Conservation (phyloP, 179 eudicot genomes). For the Heliamphora pulchella region DNA sequence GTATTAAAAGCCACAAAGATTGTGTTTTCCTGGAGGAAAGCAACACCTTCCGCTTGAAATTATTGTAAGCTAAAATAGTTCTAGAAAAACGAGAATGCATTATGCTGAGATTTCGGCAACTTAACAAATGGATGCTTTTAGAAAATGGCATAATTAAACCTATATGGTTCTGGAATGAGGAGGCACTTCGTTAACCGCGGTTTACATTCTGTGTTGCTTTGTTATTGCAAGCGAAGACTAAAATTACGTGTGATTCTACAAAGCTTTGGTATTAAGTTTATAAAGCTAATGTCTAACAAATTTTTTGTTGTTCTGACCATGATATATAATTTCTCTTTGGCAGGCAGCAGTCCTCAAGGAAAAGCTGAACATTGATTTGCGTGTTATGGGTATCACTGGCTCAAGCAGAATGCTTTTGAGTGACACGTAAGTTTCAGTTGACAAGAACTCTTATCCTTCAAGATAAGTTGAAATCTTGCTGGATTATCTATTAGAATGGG, state of each 20-base stretch:
- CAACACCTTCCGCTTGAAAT: no score
- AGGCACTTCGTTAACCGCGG: not conserved
- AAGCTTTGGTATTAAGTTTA: not conserved
- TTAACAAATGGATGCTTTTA: not conserved
- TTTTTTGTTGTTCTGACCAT: not conserved
- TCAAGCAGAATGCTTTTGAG: slow-evolving; percentile 81
- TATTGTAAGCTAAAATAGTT: not conserved
- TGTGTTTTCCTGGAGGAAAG: no score
- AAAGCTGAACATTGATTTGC: slow-evolving; percentile 84
- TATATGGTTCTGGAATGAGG: not conserved
- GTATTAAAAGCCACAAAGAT: no score
- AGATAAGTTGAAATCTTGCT: not conserved
- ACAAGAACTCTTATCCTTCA: not conserved
- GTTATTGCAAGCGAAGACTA: not conserved
- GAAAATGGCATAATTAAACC: not conserved
- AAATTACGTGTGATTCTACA: not conserved
- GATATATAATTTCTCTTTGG: slow-evolving; percentile 14
- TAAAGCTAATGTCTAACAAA: not conserved
- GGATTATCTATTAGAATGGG: slow-evolving; percentile 1
- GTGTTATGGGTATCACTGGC: slow-evolving; percentile 89
- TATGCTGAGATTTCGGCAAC: not conserved
- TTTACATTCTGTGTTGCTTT: not conserved
- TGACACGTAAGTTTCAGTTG: slow-evolving; percentile 56
- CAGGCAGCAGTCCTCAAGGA: slow-evolving; percentile 93
- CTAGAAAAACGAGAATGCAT: not conserved